These are phyloP conservation scores for Candida multigemmis DNA, from an alignment of 805 yeast genomes.

Conservation along the genomic window DNA sequence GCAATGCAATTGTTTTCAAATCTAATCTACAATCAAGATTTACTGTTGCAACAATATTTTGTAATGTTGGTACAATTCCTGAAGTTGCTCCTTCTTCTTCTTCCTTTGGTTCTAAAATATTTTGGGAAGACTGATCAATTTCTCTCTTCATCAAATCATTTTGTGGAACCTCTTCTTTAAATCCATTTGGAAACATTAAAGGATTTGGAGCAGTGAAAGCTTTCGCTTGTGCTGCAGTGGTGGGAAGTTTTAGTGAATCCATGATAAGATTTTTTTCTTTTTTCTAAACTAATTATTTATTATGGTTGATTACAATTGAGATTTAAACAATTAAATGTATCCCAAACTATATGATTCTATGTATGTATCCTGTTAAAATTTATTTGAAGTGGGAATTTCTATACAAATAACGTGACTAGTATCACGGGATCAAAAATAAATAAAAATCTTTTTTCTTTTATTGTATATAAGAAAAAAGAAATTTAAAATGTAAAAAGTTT, in stretches of 20 bases:
- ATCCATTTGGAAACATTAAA: conserved; percentile 51
- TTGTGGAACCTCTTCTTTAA: conserved; percentile 6
- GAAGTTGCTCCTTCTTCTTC: conserved; percentile 72
- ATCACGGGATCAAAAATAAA: not conserved
- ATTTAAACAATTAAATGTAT: conserved; percentile 36
- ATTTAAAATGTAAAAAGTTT: conserved; percentile 1
- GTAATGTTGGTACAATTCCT: conserved; percentile 92
- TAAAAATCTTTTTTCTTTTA: not conserved
- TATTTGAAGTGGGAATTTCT: not conserved
- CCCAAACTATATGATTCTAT: conserved; percentile 11
- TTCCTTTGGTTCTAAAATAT: conserved; percentile 29
- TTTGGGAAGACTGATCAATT: conserved; percentile 8
- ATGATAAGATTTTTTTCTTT: conserved; percentile 26
- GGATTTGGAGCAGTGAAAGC: conserved; percentile 63
- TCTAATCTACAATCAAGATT: conserved; percentile 93
- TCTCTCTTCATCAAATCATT: conserved; percentile 7
- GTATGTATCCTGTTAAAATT: not conserved
- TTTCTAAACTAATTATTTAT: conserved; percentile 5
- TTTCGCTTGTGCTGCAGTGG: conserved; percentile 69
- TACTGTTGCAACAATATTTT: conserved; percentile 96
- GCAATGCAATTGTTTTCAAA: conserved; percentile 92
- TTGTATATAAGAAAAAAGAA: conserved; percentile 3
- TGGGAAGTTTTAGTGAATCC: conserved; percentile 71
- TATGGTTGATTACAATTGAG: conserved; percentile 5
- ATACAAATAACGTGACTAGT: not conserved